Conservation (phyloP, 2,329 filamentous ascomycete genomes). For the Colletotrichum liaoningense region DNA sequence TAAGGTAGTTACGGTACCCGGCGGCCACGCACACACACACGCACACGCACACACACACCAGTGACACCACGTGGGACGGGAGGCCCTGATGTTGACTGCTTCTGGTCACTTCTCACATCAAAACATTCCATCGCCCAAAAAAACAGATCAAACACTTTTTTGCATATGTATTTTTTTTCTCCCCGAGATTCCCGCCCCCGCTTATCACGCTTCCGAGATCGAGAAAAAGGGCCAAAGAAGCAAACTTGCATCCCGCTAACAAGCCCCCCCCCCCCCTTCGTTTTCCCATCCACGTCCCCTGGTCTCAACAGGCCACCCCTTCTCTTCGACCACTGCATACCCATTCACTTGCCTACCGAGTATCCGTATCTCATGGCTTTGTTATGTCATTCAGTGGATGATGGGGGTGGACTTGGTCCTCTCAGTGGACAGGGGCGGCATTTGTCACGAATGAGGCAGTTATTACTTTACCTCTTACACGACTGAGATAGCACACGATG, state of each 20-base stretch:
- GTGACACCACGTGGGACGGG: background rate
- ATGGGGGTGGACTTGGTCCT: too few relatives aligned
- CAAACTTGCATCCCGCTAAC: background rate
- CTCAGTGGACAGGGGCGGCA: too few relatives aligned
- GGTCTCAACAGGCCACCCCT: too few relatives aligned
- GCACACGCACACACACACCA: background rate
- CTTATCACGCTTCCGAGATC: background rate
- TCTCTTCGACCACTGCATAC: background rate
- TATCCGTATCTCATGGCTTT: too few relatives aligned
- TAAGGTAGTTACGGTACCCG: background rate
- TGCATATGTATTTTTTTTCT: too few relatives aligned
- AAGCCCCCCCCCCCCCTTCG: too few relatives aligned
- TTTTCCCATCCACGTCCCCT: too few relatives aligned
- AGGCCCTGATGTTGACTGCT: background rate
- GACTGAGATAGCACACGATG: background rate
- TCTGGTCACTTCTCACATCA: too few relatives aligned
- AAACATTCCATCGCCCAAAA: background rate
- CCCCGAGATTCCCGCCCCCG: constrained; percentile 14
- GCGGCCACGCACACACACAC: background rate
- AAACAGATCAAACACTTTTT: too few relatives aligned
- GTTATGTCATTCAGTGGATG: background rate
- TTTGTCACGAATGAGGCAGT: background rate
- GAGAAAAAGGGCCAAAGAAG: background rate
- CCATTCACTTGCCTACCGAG: background rate
- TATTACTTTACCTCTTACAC: background rate